Base-by-base conservation (phyloP, 805 yeast genomes). In the Candida boleticola region DNA sequence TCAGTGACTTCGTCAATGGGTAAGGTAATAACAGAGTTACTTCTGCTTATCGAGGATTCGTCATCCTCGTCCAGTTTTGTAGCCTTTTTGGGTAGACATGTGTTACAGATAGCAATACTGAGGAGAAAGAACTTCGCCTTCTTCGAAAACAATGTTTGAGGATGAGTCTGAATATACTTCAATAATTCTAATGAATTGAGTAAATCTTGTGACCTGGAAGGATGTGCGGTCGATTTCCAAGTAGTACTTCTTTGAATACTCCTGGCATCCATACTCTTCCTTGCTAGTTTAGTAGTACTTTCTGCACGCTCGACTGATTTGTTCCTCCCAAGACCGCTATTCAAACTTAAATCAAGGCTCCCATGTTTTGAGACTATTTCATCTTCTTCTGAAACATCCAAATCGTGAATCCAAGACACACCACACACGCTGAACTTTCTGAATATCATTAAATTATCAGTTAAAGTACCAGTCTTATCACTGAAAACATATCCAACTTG, bases 401-500 rank as follows among this genome's bases (percentile, higher is more conserved):
- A 60, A 46, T 84, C 89, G 61, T 93, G 99, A 7, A 81, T 56
- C 97, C 97, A 93, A 4, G 95, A 80, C 3, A 83, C 74, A 2
- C 99, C 99, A 40, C 85, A 83, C 4, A 93, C 83, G 7, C 95
- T 80, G 51, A 92, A 77, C 56, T 90, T 90, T 36, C 97, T 74
- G 61, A 93, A 93, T 21, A 92, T 67, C 99, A 93, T 93, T 53
- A 83, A 67, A 58, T 93, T 93, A 53, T 93, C 98, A 0, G 99
- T 93, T 46, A 93, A 73, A 0, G 99, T 93, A 7, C 99, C 99
- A 0, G 99, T 93, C 61, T 93, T 93, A 63, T 93, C 99, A 46
- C 96, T 86, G 60, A 93, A 93, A 3, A 93, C 77, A 57, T 92
- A 90, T 37, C 96, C 84, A 1, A 95, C 97, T 60, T 93, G 99